Conservation (phyloP, 2,329 filamentous ascomycete species). For the Talaromyces sp. region DNA sequence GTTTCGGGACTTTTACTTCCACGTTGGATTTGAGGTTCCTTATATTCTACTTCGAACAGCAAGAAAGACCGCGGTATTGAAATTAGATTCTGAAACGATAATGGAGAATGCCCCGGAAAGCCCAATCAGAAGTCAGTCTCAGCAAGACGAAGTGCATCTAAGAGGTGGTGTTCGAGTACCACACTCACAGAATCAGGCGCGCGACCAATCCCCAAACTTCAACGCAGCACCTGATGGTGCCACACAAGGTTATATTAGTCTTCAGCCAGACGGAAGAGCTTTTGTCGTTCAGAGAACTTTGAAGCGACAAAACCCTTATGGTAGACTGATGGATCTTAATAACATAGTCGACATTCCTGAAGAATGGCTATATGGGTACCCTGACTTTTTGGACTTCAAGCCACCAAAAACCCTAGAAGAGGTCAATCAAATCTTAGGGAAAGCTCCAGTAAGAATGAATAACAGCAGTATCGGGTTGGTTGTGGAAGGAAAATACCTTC, state of each 20-base stretch:
- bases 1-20: constrained; percentile 16
- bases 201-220: not conserved
- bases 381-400: constrained; percentile 13
- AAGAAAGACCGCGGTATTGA: not conserved
- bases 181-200: not conserved
- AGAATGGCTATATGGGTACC: constrained; percentile 16
- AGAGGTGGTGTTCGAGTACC: not conserved
- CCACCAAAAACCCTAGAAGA: not conserved
- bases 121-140: not conserved
- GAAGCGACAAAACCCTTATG: constrained; percentile 15
- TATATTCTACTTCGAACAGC: constrained; percentile 13
- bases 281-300: constrained; percentile 11
- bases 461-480: not conserved
- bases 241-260: not conserved
- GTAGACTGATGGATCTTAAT: constrained; percentile 13
- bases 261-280: constrained; percentile 4
- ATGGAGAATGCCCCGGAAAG: not conserved
- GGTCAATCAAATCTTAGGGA: not conserved
- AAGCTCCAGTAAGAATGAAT: not conserved
- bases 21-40: constrained; percentile 16
- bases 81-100: not conserved
- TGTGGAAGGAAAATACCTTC: not conserved
- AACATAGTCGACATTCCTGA: constrained; percentile 17
- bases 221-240: constrained; percentile 1
- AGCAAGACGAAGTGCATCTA: not conserved